A percentile compares a stretch with the other conserved stretches of the same genome.
Evolutionary conservation across 2,329 filamentous ascomycete genomes (phyloP).

Genomic region (Beauveria medogensis): DNA sequence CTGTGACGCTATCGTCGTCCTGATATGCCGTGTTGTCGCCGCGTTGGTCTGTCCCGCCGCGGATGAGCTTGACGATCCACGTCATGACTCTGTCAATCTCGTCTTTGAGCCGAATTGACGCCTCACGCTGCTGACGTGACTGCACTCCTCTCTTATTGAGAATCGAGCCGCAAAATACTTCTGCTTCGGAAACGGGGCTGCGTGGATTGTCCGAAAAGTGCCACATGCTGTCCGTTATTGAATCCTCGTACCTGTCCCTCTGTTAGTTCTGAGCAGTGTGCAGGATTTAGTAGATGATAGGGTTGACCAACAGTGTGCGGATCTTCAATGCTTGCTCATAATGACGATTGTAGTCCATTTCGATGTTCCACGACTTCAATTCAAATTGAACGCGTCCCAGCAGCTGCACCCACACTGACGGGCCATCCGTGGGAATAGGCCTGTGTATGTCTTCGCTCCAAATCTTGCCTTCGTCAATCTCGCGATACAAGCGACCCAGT

Average conservation of each 20-base stretch:
- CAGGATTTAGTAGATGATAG: conserved; percentile 31
- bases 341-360: conserved; percentile 26
- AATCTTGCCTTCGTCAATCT: conserved; percentile 64
- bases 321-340: conserved; percentile 34
- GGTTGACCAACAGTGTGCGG: conserved; percentile 32
- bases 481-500: conserved; percentile 62
- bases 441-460: conserved; percentile 42
- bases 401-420: conserved; percentile 38
- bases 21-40: not conserved
- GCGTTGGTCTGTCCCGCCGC: not conserved
- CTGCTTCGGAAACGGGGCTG: conserved; percentile 38
- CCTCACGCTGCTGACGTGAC: conserved; percentile 42
- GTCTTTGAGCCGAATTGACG: conserved; percentile 42
- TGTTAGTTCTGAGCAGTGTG: conserved; percentile 16
- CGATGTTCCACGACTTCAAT: conserved; percentile 15
- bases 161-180: conserved; percentile 47
- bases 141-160: conserved; percentile 41
- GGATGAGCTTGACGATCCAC: conserved; percentile 31
- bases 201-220: conserved; percentile 39
- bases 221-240: conserved; percentile 31
- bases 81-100: conserved; percentile 39
- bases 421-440: conserved; percentile 17
- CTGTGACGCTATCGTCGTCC: not conserved
- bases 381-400: conserved; percentile 18
- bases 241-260: conserved; percentile 37